Conservation (phyloP, 2,329 filamentous ascomycete genomes). For the Lasiodiplodia sp. region DNA sequence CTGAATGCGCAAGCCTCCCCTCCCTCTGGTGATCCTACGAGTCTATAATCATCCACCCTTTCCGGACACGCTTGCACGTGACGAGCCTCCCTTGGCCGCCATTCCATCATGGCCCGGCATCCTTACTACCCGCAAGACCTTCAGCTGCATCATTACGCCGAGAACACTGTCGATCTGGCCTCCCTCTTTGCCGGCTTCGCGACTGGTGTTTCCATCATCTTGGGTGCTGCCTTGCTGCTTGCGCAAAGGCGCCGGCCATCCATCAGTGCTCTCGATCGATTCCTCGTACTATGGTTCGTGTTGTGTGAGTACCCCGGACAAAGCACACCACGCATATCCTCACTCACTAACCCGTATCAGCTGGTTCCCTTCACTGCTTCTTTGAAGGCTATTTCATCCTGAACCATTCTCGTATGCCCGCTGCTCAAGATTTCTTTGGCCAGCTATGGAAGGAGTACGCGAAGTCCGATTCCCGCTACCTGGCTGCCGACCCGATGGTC, state of each 20-base stretch:
- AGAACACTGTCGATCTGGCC: slow-evolving; percentile 5
- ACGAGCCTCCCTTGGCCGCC: not conserved
- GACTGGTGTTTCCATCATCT: not conserved
- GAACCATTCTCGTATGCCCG: slow-evolving; percentile 20
- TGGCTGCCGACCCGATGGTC: slow-evolving; percentile 61
- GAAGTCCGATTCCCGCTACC: slow-evolving; percentile 64
- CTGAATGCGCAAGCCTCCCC: not conserved
- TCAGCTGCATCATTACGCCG: slow-evolving; percentile 2
- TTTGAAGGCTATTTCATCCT: slow-evolving; percentile 18
- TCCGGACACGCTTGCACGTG: not conserved
- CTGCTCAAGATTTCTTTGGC: slow-evolving; percentile 46
- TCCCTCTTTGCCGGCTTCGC: slow-evolving; percentile 11
- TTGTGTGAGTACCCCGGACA: slow-evolving; percentile 6
- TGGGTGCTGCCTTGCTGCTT: slow-evolving; percentile 4
- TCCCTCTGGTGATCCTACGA: not conserved
- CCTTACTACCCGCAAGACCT: slow-evolving; percentile 23
- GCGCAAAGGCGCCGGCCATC: slow-evolving; percentile 2
- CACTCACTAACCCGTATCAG: not conserved
- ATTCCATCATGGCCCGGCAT: not conserved
- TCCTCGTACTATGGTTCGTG: slow-evolving; percentile 20
- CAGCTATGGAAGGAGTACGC: slow-evolving; percentile 68
- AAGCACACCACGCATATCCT: not conserved
- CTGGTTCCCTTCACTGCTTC: slow-evolving; percentile 23
- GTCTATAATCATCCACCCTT: not conserved
- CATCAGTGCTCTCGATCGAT: slow-evolving; percentile 14